phyloP scores from a whole-genome alignment of 768 basidiomycete genomes.

The Lactarius akahatsu region DNA sequence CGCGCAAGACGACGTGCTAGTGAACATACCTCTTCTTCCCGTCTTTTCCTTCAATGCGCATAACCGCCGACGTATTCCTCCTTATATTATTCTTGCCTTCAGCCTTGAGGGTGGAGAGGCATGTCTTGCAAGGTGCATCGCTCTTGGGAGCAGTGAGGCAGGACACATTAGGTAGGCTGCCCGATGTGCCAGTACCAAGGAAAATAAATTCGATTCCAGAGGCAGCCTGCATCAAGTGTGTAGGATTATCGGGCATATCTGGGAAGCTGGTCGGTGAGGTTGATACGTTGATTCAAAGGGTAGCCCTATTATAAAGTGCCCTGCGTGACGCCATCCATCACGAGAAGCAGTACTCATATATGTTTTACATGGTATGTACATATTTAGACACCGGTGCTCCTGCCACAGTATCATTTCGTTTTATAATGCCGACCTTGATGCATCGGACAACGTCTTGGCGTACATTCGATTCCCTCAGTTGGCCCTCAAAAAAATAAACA shows the following conservation, averaged over 20 bases:
- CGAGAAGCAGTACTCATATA: not conserved
- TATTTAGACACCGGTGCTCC: no score
- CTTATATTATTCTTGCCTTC: constrained; percentile 82
- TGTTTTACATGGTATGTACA: no score
- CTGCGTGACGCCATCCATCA: not conserved
- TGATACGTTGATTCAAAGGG: not conserved
- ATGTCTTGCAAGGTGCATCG: constrained; percentile 56
- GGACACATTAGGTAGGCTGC: constrained; percentile 62
- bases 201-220: constrained; percentile 63
- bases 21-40: constrained; percentile 51
- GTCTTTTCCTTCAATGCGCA: constrained; percentile 48
- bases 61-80: constrained; percentile 75
- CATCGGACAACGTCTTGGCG: no score
- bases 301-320: not conserved
- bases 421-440: no score
- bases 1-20: not conserved
- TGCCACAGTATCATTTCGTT: no score
- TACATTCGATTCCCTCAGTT: no score
- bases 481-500: no score
- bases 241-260: constrained; percentile 6
- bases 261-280: not conserved
- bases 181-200: constrained; percentile 81
- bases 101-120: constrained; percentile 61
- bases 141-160: constrained; percentile 73
- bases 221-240: constrained; percentile 8